Evolutionary conservation across 306 rosid genomes (phyloP).

Genomic region (Argentina anserina): DNA sequence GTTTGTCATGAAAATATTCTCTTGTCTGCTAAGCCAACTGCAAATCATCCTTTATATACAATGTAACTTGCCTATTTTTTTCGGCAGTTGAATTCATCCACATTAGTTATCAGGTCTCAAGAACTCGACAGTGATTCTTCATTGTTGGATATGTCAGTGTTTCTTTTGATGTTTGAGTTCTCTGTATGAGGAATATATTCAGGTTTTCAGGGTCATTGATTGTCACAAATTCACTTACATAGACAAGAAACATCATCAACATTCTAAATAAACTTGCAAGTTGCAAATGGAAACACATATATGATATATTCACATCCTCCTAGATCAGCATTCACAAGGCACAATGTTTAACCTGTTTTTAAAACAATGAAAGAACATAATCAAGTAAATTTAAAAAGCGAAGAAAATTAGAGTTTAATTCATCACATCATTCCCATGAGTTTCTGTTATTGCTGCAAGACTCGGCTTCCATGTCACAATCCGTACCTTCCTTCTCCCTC

Average conservation of each 20-base stretch:
- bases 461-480: slow-evolving; percentile 22
- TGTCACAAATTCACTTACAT: neutral
- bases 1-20: neutral
- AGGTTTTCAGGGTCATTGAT: neutral
- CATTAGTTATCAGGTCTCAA: neutral
- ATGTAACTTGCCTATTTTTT: neutral
- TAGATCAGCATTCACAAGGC: neutral
- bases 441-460: slow-evolving; percentile 18
- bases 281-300: neutral
- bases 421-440: neutral
- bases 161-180: neutral
- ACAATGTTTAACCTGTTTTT: neutral
- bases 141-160: neutral
- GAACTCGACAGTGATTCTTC: neutral
- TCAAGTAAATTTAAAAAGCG: neutral
- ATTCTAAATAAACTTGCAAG: neutral
- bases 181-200: neutral
- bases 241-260: neutral
- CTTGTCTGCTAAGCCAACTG: neutral
- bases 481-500: slow-evolving; percentile 7
- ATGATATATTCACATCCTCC: neutral
- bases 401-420: neutral
- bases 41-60: neutral
- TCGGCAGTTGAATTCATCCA: neutral
- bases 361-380: slow-evolving; percentile 1